Base-by-base conservation (phyloP, 345 rosid genomes). In the Trapa incisa region DNA sequence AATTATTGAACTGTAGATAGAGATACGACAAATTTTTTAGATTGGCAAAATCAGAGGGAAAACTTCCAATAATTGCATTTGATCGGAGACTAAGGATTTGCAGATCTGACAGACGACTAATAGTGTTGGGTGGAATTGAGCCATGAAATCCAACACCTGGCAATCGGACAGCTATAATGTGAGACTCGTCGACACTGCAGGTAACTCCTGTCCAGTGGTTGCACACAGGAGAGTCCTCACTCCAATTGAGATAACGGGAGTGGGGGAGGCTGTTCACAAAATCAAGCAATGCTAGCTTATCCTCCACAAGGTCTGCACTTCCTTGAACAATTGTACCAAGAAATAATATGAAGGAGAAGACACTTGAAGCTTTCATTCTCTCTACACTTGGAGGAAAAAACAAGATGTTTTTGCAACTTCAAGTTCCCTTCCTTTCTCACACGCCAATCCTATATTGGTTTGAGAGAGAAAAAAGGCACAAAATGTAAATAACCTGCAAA, bases 361-460 rank as follows among this genome's bases (percentile, higher is more conserved):
- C 67, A 75, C 75, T 48, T 53, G 67, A 74, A 77, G 76, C 66
- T 67, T 42, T 68, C 80, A 74, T 74, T 74, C 73, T 56, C 64
- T 43, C 72, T 61, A 37, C 37, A 9, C 45, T 65, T 61, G 68
- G 73, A 74, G 77, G 61, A 75, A 79, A 83, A 79, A 80, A 17
- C 77, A 75, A 86, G 90, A 69, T 78, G 84, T 86, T 81, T 86
- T 76, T 47, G 86, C 80, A 62, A 65, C 63, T 63, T 56, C 58
- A 47, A 37, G 42, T 16, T 4, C 62, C 61, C 67, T 56, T 42
- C 48, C 57, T 15, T 35, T 41, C 57, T 48, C 71, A 37, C 47
- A 67, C 64, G 68, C 60, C 4, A 64, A 58, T 66, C 74, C 70
- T 62, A 6, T 57, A 62, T 1, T 35, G 39, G 62, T 50, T 42